Evolutionary conservation across 371 early-diverging fungal species (phyloP), one percentile per base, ranked within the genome.

Genomic region (Dinochytrium kinnereticum): DNA sequence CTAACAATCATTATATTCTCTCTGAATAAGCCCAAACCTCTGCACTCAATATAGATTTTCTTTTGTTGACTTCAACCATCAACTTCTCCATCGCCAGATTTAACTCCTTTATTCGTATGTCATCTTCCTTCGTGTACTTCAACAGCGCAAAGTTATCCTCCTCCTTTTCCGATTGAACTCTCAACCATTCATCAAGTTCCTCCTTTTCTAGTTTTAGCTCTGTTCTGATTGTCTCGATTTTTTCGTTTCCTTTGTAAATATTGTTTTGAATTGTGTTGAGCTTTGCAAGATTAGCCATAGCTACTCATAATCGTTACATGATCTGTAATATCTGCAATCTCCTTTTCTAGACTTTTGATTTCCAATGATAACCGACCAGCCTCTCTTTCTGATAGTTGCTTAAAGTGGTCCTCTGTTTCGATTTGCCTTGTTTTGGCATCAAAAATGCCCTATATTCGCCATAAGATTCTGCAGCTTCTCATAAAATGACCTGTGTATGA

Each of bases 361-460:
- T 88, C 88, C 64, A 76, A 24, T 13, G 78, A 70, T 34, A 86
- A 67, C 2, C 88, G 68, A 1, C 85, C 87, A 28, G 70, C 73
- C 66, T 87, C 85, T 13, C 88, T 75, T 55, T 87, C 87, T 0
- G 88, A 81, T 2, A 88, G 71, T 68, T 82, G 83, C 69, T 85
- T 85, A 55, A 88, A 82, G 44, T 88, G 87, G 36, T 87, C 85
- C 73, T 88, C 88, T 15, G 86, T 83, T 50, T 88, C 83, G 28
- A 87, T 88, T 39, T 87, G 84, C 3, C 87, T 75, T 28, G 75
- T 81, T 68, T 83, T 82, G 15, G 87, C 87, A 64, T 88, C 87
- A 40, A 81, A 75, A 15, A 88, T 65, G 0, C 78, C 84, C 83
- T 86, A 37, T 53, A n/a, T 26, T n/a, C 30, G 44, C 44, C 7